phyloP scores from a whole-genome alignment of 768 basidiomycete species.

The Collybia sordida region DNA sequence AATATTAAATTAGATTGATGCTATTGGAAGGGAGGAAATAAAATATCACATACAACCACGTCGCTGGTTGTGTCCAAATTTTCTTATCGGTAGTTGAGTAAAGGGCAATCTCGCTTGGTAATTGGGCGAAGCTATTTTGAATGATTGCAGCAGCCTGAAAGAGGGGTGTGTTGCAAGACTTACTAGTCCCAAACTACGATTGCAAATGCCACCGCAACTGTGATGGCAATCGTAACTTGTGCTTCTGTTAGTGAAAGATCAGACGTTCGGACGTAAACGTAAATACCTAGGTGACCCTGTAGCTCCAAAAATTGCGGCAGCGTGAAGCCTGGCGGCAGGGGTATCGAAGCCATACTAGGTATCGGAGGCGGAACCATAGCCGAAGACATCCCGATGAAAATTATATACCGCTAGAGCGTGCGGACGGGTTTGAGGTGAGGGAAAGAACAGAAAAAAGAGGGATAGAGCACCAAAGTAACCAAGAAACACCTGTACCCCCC shows the following conservation, averaged over 20 bases:
- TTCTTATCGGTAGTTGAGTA: constrained; percentile 18
- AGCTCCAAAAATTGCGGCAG: constrained; percentile 16
- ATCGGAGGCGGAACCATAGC: neutral
- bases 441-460: no score
- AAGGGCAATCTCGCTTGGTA: constrained; percentile 27
- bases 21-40: neutral
- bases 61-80: constrained; percentile 24
- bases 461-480: neutral
- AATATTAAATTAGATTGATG: neutral
- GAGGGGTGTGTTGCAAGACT: constrained; percentile 4
- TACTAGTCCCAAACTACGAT: constrained; percentile 34
- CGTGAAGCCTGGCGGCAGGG: constrained; percentile 19
- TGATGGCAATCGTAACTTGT: constrained; percentile 19
- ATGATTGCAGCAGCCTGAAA: neutral
- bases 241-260: neutral
- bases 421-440: neutral
- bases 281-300: constrained; percentile 15
- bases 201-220: constrained; percentile 26
- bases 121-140: constrained; percentile 20
- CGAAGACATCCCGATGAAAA: constrained; percentile 2
- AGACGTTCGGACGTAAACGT: neutral
- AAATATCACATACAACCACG: constrained; percentile 26
- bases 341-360: constrained; percentile 13
- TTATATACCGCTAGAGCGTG: no score
- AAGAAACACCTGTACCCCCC: no score